Conservation (phyloP, 345 rosid species). For the Microcos paniculata region DNA sequence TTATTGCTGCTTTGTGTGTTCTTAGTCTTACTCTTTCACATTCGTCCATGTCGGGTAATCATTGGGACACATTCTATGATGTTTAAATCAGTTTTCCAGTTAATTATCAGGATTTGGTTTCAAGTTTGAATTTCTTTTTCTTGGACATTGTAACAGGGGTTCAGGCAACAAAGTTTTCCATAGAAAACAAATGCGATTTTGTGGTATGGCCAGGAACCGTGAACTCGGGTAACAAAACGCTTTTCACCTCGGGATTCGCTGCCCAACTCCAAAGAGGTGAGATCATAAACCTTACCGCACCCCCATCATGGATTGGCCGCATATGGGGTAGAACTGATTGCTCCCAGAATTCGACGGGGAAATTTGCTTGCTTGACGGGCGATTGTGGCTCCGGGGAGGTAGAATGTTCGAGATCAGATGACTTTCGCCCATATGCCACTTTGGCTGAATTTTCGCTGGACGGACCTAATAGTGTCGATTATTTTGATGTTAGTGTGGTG, state of each 20-base stretch:
- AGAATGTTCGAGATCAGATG: conserved; percentile 74
- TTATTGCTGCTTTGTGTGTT: conserved; percentile 20
- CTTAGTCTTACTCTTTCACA: conserved; percentile 20
- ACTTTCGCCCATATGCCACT: conserved; percentile 79
- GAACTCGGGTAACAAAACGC: too few species aligned
- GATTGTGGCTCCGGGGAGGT: conserved; percentile 79
- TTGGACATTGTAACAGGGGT: conserved; percentile 28
- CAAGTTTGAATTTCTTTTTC: background rate
- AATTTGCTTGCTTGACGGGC: conserved; percentile 73
- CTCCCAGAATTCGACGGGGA: conserved; percentile 54
- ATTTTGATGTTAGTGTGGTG: conserved; percentile 82
- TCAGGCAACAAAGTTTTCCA: conserved; percentile 57
- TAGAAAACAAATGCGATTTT: too few species aligned
- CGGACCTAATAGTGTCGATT: conserved; percentile 72
- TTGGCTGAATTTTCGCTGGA: conserved; percentile 80
- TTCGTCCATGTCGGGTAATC: conserved; percentile 34
- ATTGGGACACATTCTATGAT: background rate
- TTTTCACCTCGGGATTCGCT: conserved; percentile 75
- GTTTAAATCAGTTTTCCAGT: background rate
- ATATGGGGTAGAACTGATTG: conserved; percentile 90
- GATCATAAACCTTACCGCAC: conserved; percentile 50
- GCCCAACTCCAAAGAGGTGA: conserved; percentile 75
- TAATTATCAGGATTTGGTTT: background rate
- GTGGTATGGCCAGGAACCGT: conserved; percentile 89
- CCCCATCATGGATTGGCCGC: conserved; percentile 91